Base-by-base conservation (phyloP, 331 rosid genomes). In the Pyracantha coccinea region DNA sequence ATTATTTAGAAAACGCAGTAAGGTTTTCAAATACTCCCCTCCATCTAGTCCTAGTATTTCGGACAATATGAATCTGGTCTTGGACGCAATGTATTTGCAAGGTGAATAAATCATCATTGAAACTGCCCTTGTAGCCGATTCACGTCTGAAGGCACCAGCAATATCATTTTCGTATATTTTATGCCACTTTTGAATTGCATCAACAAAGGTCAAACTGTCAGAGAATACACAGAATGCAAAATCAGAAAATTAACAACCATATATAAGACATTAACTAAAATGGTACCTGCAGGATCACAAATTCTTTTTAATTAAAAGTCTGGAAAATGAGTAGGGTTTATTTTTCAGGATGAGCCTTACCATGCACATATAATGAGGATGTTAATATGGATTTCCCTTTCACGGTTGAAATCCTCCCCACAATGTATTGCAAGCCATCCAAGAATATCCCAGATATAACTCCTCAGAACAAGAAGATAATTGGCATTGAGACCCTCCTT, bases 101-200 rank as follows among this genome's bases (percentile, higher is more conserved):
- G 96, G 97, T 81, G 98, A 91, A 86, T 83, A 85, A 72, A 90
- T 68, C 97, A 91, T 88, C 98, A 90, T 86, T 54, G 87, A 84
- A 83, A 91, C 89, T 72, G 93, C 95, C 83, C 93, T 86, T 44
- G 89, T 75, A 21, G 79, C 85, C 12, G 96, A 81, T 71, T 85
- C 95, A 62, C 89, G 77, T 87, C 83, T 90, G 70, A 89, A 80
- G 79, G 75, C 79, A 78, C 83, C 85, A 77, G 69, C 77, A 60
- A 66, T 77, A 79, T 89, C 89, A 23, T 75, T 76, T 78, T 77
- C 89, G 74, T 71, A 87, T 71, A 83, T 64, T 54, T 82, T 89
- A 71, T 82, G 82, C 91, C 90, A 82, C 72, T 86, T 83, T 66
- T 41, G 70, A 73, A 85, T 78, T 57, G 85, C 71, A 33, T 86